phyloP scores from a whole-genome alignment of 768 basidiomycete species.

The Suillus alpinus region DNA sequence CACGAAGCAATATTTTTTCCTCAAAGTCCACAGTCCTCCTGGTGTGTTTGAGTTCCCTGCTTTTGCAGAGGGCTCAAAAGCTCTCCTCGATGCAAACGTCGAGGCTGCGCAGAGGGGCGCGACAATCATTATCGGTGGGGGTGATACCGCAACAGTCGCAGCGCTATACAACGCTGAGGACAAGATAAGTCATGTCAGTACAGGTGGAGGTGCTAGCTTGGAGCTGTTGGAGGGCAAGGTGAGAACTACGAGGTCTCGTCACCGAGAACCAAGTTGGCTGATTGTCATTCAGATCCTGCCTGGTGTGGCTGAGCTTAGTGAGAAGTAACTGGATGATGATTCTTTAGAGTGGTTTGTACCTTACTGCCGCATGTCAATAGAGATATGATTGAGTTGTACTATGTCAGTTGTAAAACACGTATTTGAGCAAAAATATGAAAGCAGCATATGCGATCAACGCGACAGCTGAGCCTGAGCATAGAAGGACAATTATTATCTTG shows the following conservation, averaged over 20 bases:
- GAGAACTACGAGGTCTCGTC: constrained; percentile 13
- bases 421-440: neutral
- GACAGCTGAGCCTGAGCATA: neutral
- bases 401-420: neutral
- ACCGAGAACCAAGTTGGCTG: constrained; percentile 12
- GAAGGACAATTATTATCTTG: neutral
- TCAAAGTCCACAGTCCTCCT: constrained; percentile 62
- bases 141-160: constrained; percentile 94
- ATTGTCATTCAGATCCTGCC: constrained; percentile 63
- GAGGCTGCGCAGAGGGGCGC: constrained; percentile 84
- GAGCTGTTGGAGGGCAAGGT: constrained; percentile 99
- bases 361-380: neutral
- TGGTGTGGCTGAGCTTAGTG: constrained; percentile 87
- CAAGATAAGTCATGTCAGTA: constrained; percentile 93
- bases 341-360: neutral
- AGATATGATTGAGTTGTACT: neutral
- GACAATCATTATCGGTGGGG: constrained; percentile 93
- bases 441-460: neutral
- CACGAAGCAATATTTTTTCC: neutral
- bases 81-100: constrained; percentile 81
- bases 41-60: constrained; percentile 97
- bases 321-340: constrained; percentile 42
- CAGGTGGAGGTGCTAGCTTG: constrained; percentile 90
- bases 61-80: constrained; percentile 82
- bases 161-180: constrained; percentile 84